Base-by-base conservation (phyloP, 2,329 filamentous ascomycete species). In the Penicillium sp. region DNA sequence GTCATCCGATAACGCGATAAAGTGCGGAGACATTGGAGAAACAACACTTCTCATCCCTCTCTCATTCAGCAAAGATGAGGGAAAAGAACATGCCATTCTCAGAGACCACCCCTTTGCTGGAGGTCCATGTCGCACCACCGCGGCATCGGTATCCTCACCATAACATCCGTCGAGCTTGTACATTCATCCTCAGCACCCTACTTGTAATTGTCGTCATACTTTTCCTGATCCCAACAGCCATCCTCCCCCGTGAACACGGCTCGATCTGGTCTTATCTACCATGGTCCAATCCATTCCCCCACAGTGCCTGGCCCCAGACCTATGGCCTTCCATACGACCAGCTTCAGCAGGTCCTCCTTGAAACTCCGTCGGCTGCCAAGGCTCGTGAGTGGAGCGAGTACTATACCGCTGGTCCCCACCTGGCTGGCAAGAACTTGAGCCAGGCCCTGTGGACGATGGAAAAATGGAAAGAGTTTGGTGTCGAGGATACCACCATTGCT, bases 391-490 rank as follows among this genome's bases (percentile, higher is more conserved):
- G 88, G 88, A 89, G 85, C 70, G 78, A 77, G 56, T 93, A 92
- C 69, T 93, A 93, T 65, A 89, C 89, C 0, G 76, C 85, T 0
- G 89, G 89, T 0, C 81, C 86, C 16, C 89, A 93, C 72, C 73
- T 93, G 45, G 88, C 87, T 0, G 89, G 89, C 18, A 85, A 87
- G 74, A 94, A 93, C 67, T 79, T 85, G 54, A 90, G 86, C 45
- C 87, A 90, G 74, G 88, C 86, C 3, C 71, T 85, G 42, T 93
- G 88, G 88, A 94, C 89, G 0, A 80, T 82, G 60, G 81, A 90
- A 52, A 83, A 80, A 61, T 90, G 89, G 87, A 77, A 85, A 61
- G 81, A 86, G 63, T 88, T 87, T 75, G 88, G 88, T 8, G 74
- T 92, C 53, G 68, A 69, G 50, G 69, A 83, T 52, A 71, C 74